A percentile compares a stretch with the other conserved stretches of the same genome.
Evolutionary conservation across 176 grass and related monocot genomes (phyloP).

Genomic region (Elaeis guineensis): DNA sequence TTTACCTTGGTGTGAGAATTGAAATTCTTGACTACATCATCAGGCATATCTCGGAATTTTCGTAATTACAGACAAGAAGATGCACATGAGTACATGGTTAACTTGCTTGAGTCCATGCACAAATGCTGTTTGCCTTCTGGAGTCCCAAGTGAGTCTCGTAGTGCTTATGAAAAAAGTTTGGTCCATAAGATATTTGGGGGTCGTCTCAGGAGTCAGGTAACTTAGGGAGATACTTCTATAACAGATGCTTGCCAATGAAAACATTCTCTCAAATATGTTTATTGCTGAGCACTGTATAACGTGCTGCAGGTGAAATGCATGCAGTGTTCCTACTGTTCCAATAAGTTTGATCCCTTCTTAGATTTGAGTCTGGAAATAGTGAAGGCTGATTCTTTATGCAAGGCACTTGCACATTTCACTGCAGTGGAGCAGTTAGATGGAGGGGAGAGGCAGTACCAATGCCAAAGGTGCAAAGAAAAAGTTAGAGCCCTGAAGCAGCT

Average conservation of each 20-base stretch:
- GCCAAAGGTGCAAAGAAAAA: constrained; percentile 84
- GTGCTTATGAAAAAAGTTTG: constrained; percentile 92
- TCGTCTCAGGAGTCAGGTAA: constrained; percentile 67
- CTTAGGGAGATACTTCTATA: constrained; percentile 8
- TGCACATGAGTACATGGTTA: constrained; percentile 98
- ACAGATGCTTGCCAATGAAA: neutral
- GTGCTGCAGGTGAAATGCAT: constrained; percentile 79
- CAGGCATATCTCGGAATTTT: constrained; percentile 90
- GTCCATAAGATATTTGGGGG: constrained; percentile 98
- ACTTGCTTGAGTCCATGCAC: constrained; percentile 96
- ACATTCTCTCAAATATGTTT: neutral
- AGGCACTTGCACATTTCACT: constrained; percentile 74
- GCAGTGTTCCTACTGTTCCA: constrained; percentile 73
- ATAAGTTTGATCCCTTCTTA: constrained; percentile 90
- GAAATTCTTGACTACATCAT: constrained; percentile 28
- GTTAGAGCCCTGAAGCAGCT: constrained; percentile 78
- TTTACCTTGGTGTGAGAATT: neutral
- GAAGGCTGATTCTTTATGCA: constrained; percentile 58
- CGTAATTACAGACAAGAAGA: constrained; percentile 90
- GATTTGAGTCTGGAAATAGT: constrained; percentile 97
- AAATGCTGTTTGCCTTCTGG: constrained; percentile 95
- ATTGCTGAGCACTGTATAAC: neutral
- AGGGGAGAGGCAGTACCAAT: constrained; percentile 73
- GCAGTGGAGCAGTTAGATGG: constrained; percentile 75
- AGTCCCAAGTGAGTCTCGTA: constrained; percentile 65